A percentile compares a stretch with the other conserved stretches of the same genome.
These are phyloP conservation scores for Aspergillus calidoustus DNA, from an alignment of 2,329 filamentous ascomycete species.

Conservation along the genomic window DNA sequence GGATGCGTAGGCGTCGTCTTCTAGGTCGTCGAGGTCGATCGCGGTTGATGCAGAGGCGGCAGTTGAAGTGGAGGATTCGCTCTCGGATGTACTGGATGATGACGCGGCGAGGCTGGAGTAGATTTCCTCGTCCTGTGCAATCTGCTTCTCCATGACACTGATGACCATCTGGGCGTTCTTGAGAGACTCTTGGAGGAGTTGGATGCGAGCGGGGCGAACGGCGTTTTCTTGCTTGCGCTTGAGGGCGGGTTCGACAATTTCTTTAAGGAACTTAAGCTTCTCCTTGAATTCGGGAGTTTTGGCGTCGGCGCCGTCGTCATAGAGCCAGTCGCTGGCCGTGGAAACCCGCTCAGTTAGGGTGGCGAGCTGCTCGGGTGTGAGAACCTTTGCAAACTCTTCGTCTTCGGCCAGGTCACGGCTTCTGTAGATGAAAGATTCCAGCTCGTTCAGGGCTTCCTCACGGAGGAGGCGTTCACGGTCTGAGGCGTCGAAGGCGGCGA, in stretches of 20 bases:
- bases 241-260: constrained; percentile 77
- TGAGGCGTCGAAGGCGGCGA: constrained; percentile 83
- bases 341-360: constrained; percentile 70
- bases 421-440: constrained; percentile 93
- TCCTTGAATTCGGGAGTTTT: constrained; percentile 73
- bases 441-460: constrained; percentile 86
- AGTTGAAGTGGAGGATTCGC: constrained; percentile 38
- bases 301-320: constrained; percentile 80
- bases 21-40: constrained; percentile 69
- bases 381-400: constrained; percentile 71
- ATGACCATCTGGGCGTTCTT: constrained; percentile 73
- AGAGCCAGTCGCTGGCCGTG: constrained; percentile 84
- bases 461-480: constrained; percentile 76
- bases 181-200: constrained; percentile 70
- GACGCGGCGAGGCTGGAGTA: constrained; percentile 57
- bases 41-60: constrained; percentile 47
- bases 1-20: constrained; percentile 65
- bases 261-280: constrained; percentile 76
- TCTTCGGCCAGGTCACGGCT: constrained; percentile 81
- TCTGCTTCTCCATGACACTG: constrained; percentile 69
- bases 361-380: constrained; percentile 70
- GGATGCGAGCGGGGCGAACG: constrained; percentile 72
- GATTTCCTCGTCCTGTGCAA: constrained; percentile 70
- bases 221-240: constrained; percentile 73
- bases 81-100: constrained; percentile 43